A percentile compares a stretch with the other conserved stretches of the same genome.
Conservation (phyloP, 2,329 filamentous ascomycete genomes). For the Exophiala mesophila region DNA sequence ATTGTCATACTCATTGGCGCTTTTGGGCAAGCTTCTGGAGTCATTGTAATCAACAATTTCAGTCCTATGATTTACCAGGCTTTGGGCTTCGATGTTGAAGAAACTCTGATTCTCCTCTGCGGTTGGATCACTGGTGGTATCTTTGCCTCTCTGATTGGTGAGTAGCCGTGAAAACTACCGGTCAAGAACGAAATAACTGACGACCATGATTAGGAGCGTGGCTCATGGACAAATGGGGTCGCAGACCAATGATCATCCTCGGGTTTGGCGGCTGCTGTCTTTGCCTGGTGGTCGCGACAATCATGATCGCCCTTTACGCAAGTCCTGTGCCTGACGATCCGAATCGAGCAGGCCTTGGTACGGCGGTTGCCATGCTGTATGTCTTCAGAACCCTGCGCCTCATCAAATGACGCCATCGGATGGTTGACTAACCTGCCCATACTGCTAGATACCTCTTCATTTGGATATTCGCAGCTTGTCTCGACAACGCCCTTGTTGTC, state of each 20-base stretch:
- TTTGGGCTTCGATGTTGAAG: constrained; percentile 5
- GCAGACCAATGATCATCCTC: constrained; percentile 26
- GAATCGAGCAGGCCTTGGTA: constrained; percentile 4
- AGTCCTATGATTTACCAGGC: constrained; percentile 4
- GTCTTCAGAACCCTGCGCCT: no score
- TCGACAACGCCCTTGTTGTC: constrained; percentile 4
- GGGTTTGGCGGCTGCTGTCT: constrained; percentile 12
- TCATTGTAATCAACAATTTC: constrained; percentile 8
- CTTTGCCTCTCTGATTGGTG: constrained; percentile 3
- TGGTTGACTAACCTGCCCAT: no score
- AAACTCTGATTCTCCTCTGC: constrained; percentile 4
- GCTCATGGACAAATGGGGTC: constrained; percentile 16
- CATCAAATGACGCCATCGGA: no score
- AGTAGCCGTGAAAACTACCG: constrained; percentile 4
- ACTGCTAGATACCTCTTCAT: not conserved
- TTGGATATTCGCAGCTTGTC: constrained; percentile 1
- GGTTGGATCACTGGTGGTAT: constrained; percentile 10
- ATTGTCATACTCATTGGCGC: constrained; percentile 5
- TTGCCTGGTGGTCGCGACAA: constrained; percentile 1
- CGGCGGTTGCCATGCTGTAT: constrained; percentile 59
- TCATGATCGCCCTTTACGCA: constrained; percentile 12
- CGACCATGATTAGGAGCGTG: constrained; percentile 4
- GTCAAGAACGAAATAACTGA: not conserved
- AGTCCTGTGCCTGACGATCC: constrained; percentile 2
- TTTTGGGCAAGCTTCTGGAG: constrained; percentile 4